These are phyloP conservation scores for Przewalskia tangutica DNA, from an alignment of 257 asterid genomes.

Conservation along the genomic window DNA sequence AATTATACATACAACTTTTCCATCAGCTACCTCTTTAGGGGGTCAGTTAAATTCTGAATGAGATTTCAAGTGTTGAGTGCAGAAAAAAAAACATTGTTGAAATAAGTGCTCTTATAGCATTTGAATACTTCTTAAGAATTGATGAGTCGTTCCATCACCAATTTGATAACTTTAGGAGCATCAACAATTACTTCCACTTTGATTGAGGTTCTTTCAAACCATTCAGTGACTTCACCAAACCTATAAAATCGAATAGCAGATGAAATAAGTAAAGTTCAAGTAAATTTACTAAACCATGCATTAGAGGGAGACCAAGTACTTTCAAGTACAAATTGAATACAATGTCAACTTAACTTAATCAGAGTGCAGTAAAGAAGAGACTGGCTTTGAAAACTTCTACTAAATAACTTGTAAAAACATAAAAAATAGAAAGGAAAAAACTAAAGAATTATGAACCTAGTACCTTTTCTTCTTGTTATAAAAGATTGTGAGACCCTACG, in stretches of 20 bases:
- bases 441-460: background rate
- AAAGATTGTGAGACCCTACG: constrained; percentile 74
- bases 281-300: background rate
- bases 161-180: constrained; percentile 55
- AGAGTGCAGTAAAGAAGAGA: too few relatives aligned
- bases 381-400: too few relatives aligned
- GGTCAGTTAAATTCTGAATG: background rate
- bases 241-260: constrained; percentile 16
- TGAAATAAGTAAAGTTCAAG: background rate
- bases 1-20: background rate
- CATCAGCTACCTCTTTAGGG: too few relatives aligned
- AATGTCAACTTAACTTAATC: too few relatives aligned
- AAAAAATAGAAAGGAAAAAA: too few relatives aligned
- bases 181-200: constrained; percentile 88
- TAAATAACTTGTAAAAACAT: background rate
- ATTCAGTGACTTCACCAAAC: constrained; percentile 66
- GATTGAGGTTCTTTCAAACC: constrained; percentile 62
- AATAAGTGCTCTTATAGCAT: background rate
- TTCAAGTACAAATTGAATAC: too few relatives aligned
- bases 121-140: constrained; percentile 17
- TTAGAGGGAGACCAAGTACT: background rate
- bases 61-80: background rate
- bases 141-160: constrained; percentile 77
- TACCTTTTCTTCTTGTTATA: constrained; percentile 83
- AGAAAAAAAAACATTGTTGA: background rate